Evolutionary conservation across 2,329 filamentous ascomycete species (phyloP), one percentile per base, ranked within the genome.

Genomic region (Tolypocladium album): DNA sequence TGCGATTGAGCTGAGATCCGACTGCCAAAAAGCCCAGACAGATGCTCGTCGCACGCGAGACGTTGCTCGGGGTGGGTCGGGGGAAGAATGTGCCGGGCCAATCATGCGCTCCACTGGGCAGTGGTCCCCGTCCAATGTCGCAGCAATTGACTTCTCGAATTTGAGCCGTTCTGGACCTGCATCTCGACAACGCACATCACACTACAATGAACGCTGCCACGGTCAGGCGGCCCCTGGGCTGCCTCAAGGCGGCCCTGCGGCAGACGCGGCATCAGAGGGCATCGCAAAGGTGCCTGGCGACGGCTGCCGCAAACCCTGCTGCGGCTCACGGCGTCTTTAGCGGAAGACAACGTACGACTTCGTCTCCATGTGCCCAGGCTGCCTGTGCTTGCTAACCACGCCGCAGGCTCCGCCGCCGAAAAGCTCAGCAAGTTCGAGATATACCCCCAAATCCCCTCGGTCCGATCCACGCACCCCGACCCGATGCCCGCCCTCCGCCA

Each of bases 401-500:
- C 3, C 24, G 15, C 52, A 76, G 74, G 71, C 20, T 65, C 66
- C 55, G 76, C 76, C 63, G 66, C 67, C 38, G 63, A 66, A 57
- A 75, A 72, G 63, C 61, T 75, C 52, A 65, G 60, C 60, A 71
- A 71, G 57, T 84, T 84, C 71, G 74, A 79, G 63, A 72, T 84
- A 55, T 83, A 80, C 71, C 81, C 82, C 4, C 80, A 83, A 15
- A 75, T 82, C 15, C 79, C 82, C 40, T 83, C 85, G 12, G 75
- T 82, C 57, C 77, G 78, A 60, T 75, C 79, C 60, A 74, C 76
- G 60, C 83, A 82, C 74, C 83, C 85, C 60, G 81, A 92, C 68
- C 88, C 92, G 27, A 76, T 97, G 68, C 79, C 79, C 43, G 74
- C 82, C 61, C 80, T 96, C 67, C 86, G 87, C 66, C 72, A 81